Evolutionary conservation across 345 rosid species (phyloP), one percentile per base, ranked within the genome.

Genomic region (Rubroshorea leprosula): DNA sequence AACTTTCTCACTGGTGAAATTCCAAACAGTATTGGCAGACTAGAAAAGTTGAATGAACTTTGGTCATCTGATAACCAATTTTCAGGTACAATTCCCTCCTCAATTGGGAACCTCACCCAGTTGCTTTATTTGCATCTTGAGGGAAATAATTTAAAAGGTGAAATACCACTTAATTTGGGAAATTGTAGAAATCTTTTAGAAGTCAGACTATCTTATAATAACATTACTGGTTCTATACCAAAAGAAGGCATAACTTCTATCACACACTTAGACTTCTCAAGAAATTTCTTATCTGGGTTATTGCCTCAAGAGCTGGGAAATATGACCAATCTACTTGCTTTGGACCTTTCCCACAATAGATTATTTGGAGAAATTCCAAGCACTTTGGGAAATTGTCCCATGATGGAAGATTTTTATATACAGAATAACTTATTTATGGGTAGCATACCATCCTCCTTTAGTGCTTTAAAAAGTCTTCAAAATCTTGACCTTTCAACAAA

Each of bases 101-200:
- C 54, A 46, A 12, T 60, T 1, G 67, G 74, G 11, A 60, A 60
- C 57, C 54, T 60, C 1, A 48, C 48, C 2, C 7, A 27, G 19
- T 49, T 70, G 38, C 29, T 49, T 21, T 12, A 15, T 8, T 19
- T 65, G 12, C 4, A 10, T 14, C 6, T 57, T 6, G 11, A 8
- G 0, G 14, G 51, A 10, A 75, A 75, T 54, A 51, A 23, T 14
- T 26, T 74, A 4, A n/a, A 31, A 2, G 75, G 79, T 23, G 48
- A 19, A 12, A 66, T 74, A 0, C 74, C 78, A 14, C 18, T 60
- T 4, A 23, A 12, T 47, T 1, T 70, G 2, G 61, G 60, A 25
- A 65, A 51, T 11, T 58, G 68, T 15, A 2, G 20, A 18, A 29
- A 26, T 1, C 18, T 72, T 14, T 3, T 9, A 15, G 1, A 0